Base-by-base conservation (phyloP, 352 stramenopile species). In the Phytophthora ramorum region DNA sequence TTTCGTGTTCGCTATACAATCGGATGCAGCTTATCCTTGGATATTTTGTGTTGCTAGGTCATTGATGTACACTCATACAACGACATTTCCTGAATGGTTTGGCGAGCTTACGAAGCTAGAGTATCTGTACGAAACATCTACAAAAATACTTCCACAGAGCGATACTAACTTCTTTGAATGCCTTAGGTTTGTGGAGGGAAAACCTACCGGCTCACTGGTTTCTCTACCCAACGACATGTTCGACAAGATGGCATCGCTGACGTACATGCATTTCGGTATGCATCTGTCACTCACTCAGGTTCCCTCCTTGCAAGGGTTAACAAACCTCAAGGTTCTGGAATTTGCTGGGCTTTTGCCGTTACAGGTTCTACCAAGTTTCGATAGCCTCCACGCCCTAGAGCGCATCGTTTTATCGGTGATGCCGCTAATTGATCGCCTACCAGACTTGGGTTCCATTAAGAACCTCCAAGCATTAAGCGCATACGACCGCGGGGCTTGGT, bases 41-140 rank as follows among this genome's bases (percentile, higher is more conserved):
- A 30, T 3, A 3, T 30, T 30, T 30, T 30, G 26, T 30, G 26
- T 30, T 30, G 26, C 4, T 40, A 83, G 71, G n/a, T 69, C 71
- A 3, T 51, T 83, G 4, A 51, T 73, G 6, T 75, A 81, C 51
- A 70, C 70, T 0, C 58, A 76, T 24, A 81, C 55, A 0, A 9
- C 30, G 13, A 56, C 41, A 3, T 16, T 81, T 12, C 66, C 73
- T n/a, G 28, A 26, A 1, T 77, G 73, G 70, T 60, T 43, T 22
- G 72, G 51, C n/a, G 41, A 72, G 4, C 55, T 78, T 35, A 58
- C 58, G 1, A 52, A 63, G 0, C 58, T 81, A 17, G 54, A 78
- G 34, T 69, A 66, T 38, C 16, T 81, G 67, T 75, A 50, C n/a
- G 57, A 46, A n/a, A 32, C 28, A 28, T 32, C 4, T 34, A 34